Conservation (phyloP, 2,329 filamentous ascomycete species). For the Aspergillus latus region DNA sequence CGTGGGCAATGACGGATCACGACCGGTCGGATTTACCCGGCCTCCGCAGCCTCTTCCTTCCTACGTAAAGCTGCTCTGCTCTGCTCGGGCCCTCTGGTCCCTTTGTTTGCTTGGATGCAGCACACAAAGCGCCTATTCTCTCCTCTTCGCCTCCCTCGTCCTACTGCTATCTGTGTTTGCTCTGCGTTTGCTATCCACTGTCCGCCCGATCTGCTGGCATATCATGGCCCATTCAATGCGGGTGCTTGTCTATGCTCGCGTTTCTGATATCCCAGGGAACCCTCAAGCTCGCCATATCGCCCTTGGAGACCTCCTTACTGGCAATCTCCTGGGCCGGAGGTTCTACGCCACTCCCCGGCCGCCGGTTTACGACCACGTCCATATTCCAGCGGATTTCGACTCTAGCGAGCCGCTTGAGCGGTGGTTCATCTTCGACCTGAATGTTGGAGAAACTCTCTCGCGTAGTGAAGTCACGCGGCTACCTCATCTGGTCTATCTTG, state of each 20-base stretch:
- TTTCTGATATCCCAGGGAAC: constrained; percentile 22
- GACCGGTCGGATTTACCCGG: constrained; percentile 10
- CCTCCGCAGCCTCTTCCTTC: not conserved
- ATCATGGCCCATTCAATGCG: constrained; percentile 11
- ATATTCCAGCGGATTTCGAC: constrained; percentile 24
- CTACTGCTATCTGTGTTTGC: not conserved
- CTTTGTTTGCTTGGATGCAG: not conserved
- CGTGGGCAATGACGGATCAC: not conserved
- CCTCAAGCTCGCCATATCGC: constrained; percentile 21
- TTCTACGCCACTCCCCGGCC: constrained; percentile 18
- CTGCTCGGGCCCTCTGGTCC: not conserved
- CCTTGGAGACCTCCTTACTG: constrained; percentile 19
- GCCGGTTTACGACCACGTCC: constrained; percentile 22
- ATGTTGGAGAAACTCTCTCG: constrained; percentile 14
- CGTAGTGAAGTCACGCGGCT: constrained; percentile 15
- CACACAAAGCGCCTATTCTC: not conserved
- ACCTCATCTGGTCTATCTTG: constrained; percentile 23
- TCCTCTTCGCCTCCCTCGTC: not conserved
- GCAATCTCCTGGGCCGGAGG: constrained; percentile 12
- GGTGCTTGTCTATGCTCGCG: constrained; percentile 18
- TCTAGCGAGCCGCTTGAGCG: constrained; percentile 16
- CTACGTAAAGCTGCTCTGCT: not conserved
- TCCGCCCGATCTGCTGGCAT: too few species aligned
- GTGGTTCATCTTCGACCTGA: constrained; percentile 25
- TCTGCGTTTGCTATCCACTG: not conserved